phyloP scores from a whole-genome alignment of 306 rosid species.

The Pyrus communis region DNA sequence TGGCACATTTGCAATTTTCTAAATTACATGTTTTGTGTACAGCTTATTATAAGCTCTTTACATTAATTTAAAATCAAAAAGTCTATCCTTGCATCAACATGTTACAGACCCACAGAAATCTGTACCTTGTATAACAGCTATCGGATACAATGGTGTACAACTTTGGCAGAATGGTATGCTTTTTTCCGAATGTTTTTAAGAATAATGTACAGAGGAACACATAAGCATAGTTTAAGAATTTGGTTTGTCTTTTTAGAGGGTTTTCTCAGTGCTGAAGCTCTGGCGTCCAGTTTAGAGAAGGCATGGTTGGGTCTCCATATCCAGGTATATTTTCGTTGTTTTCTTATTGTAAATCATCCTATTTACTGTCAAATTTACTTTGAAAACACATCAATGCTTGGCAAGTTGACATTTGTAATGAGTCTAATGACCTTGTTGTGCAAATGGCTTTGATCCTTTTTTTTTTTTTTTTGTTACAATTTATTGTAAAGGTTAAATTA shows the following conservation, averaged over 20 bases:
- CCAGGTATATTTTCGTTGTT: conserved; percentile 25
- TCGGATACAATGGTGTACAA: conserved; percentile 49
- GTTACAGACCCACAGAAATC: conserved; percentile 41
- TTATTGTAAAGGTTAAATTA: neutral
- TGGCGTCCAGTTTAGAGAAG: conserved; percentile 52
- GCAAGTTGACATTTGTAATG: too few species aligned
- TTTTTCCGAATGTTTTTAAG: neutral
- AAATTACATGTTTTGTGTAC: neutral
- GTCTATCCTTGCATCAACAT: conserved; percentile 34
- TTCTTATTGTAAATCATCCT: neutral
- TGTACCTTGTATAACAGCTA: conserved; percentile 42
- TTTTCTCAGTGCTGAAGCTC: conserved; percentile 33
- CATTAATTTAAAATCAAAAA: neutral
- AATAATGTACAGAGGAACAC: neutral
- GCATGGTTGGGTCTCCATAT: conserved; percentile 51
- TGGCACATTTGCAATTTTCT: neutral
- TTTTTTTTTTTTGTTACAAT: neutral
- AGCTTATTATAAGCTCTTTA: neutral
- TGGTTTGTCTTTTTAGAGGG: conserved; percentile 29
- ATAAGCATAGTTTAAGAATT: neutral
- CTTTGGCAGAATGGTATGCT: conserved; percentile 52
- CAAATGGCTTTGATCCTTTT: neutral
- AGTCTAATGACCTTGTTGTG: neutral
- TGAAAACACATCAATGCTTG: neutral
- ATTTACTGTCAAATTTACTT: neutral